These are phyloP conservation scores for Pyrenochaeta sp. DNA, from an alignment of 2,329 filamentous ascomycete genomes.

Conservation along the genomic window DNA sequence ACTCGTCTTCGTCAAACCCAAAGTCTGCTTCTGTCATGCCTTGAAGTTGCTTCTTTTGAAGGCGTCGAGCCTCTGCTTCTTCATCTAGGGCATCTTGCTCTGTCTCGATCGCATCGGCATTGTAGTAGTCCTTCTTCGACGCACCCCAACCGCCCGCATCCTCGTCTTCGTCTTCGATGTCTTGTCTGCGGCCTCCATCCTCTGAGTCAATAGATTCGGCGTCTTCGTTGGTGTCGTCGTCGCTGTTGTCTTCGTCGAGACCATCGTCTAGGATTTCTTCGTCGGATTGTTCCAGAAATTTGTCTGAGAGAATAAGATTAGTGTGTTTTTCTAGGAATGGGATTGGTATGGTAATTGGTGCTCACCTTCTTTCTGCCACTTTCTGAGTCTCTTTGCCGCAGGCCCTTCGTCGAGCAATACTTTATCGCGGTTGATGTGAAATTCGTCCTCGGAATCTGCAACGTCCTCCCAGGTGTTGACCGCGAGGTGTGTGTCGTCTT, in stretches of 20 bases:
- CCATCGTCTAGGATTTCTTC: slow-evolving; percentile 68
- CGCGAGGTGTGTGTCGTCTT: slow-evolving; percentile 62
- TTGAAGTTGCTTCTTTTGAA: slow-evolving; percentile 90
- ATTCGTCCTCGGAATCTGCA: slow-evolving; percentile 92
- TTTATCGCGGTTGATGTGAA: slow-evolving; percentile 85
- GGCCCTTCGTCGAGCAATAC: slow-evolving; percentile 85
- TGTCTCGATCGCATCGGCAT: slow-evolving; percentile 78
- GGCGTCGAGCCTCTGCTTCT: slow-evolving; percentile 84
- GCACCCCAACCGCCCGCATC: slow-evolving; percentile 81
- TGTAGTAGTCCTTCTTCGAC: slow-evolving; percentile 89
- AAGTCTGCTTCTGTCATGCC: slow-evolving; percentile 93
- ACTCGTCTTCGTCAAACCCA: slow-evolving; percentile 88
- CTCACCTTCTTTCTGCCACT: slow-evolving; percentile 70
- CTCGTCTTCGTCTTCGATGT: slow-evolving; percentile 63
- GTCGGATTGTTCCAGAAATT: slow-evolving; percentile 65
- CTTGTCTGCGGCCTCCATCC: slow-evolving; percentile 36
- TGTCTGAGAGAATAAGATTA: too few species aligned
- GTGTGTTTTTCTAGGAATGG: too few species aligned
- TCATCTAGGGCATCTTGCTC: slow-evolving; percentile 84
- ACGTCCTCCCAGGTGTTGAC: slow-evolving; percentile 78
- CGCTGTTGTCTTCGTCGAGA: slow-evolving; percentile 57
- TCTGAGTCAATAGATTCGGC: slow-evolving; percentile 41
- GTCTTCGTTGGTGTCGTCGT: slow-evolving; percentile 49
- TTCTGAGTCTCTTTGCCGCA: slow-evolving; percentile 77
- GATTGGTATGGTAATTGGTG: slow-evolving; percentile 11